Percentiles rank a stretch among this genome's conserved stretches.
Conservation (phyloP, 2,329 filamentous ascomycete genomes). For the Cladophialophora immunda region DNA sequence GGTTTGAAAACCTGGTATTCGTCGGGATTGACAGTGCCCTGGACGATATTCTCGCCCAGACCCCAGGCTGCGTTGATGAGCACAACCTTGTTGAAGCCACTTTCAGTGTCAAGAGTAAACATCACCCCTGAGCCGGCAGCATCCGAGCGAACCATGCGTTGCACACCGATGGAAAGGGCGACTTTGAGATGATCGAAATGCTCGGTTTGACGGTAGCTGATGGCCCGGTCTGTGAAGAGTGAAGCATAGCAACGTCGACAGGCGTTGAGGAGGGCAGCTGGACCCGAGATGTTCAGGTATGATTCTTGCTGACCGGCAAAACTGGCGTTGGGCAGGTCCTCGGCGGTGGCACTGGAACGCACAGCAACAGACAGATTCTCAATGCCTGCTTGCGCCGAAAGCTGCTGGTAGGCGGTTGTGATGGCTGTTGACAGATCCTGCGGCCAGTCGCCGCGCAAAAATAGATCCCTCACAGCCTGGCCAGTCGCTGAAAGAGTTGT, state of each 20-base stretch:
- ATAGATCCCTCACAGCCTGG: slow-evolving; percentile 43
- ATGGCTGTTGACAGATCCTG: slow-evolving; percentile 44
- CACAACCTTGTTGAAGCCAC: slow-evolving; percentile 51
- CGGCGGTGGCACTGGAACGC: slow-evolving; percentile 51
- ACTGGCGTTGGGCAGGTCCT: slow-evolving; percentile 51
- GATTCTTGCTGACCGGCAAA: slow-evolving; percentile 53
- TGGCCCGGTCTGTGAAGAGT: slow-evolving; percentile 51
- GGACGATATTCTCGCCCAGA: slow-evolving; percentile 51
- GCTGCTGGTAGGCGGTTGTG: slow-evolving; percentile 43
- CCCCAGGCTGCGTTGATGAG: slow-evolving; percentile 52
- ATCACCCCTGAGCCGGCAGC: slow-evolving; percentile 50
- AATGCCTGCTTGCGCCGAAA: slow-evolving; percentile 39
- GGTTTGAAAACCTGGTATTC: slow-evolving; percentile 53
- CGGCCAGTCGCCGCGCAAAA: slow-evolving; percentile 47
- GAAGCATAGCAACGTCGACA: slow-evolving; percentile 51
- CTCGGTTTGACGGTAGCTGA: slow-evolving; percentile 46
- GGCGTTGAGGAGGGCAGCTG: slow-evolving; percentile 45
- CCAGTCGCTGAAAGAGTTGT: slow-evolving; percentile 46
- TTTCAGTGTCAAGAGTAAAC: slow-evolving; percentile 54
- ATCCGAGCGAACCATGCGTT: slow-evolving; percentile 48
- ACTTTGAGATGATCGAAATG: slow-evolving; percentile 40
- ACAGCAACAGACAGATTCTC: slow-evolving; percentile 48
- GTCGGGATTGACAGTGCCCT: slow-evolving; percentile 51
- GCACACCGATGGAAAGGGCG: slow-evolving; percentile 41
- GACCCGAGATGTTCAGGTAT: slow-evolving; percentile 49